Evolutionary conservation across 1,139 yeast species (phyloP), one percentile per base, ranked within the genome.

Genomic region (Wickerhamomyces sp.): DNA sequence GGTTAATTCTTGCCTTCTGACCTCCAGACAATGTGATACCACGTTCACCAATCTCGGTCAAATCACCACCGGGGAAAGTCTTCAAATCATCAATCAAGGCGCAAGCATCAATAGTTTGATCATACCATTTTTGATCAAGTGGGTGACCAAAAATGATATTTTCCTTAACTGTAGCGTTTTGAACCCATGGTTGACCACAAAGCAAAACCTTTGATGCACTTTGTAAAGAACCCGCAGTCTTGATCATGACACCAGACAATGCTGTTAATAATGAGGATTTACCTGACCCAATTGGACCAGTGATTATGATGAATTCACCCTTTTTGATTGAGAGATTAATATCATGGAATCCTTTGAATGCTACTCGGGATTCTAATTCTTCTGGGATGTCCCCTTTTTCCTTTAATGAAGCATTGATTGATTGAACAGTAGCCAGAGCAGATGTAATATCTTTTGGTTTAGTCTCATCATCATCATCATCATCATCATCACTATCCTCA

Each of bases 11-110:
- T 1, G 96, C 95, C 66, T 90, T 90, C 64, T 90, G 97, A 37
- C 97, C 97, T 48, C 97, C 97, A 4, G 96, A 87, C 37, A 90
- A 67, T 0, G 94, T 89, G 54, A 90, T 86, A 54, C 97, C 97
- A 55, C 95, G 78, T 63, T 90, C 97, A 51, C 97, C 97, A 48
- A 90, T 85, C 65, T 89, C 96, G 3, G 96, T 87, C 43, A 64
- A 62, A 60, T 90, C 97, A 46, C 96, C 93, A 36, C 85, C 94
- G 3, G 93, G 88, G 42, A 89, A 68, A 41, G 74, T 72, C 26
- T 79, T 81, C 50, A 89, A 69, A 66, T 89, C 96, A 39, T 81
- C 76, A 36, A 70, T 69, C 47, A 89, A 72, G 1, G 88, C 77
- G 63, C 96, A 88, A 2, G 81, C 82, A 35, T 71, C 66, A 31